Conservation (phyloP, 805 yeast species). For the Cyberlindnera americana region DNA sequence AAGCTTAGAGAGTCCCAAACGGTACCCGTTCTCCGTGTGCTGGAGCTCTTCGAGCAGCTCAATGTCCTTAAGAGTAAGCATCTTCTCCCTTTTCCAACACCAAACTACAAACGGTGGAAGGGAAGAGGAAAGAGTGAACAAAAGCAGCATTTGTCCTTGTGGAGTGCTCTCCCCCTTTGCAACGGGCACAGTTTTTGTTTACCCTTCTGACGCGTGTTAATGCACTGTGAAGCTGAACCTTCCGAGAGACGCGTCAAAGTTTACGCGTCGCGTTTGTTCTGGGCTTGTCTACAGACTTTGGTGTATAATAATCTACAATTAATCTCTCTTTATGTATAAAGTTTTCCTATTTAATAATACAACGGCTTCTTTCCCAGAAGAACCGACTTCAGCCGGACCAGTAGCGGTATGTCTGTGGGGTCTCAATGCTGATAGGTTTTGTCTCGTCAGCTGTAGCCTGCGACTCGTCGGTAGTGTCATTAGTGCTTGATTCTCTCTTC, state of each 20-base stretch:
- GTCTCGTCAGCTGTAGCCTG: slow-evolving; percentile 32
- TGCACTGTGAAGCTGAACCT: not conserved
- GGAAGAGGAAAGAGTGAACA: not conserved
- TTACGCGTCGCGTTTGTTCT: slow-evolving; percentile 2
- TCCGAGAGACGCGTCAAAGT: slow-evolving; percentile 7
- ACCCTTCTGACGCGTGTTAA: slow-evolving; percentile 1
- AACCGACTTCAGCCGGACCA: slow-evolving; percentile 63
- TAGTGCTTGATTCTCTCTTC: slow-evolving; percentile 16
- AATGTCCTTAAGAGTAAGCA: slow-evolving; percentile 10
- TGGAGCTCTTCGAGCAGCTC: slow-evolving; percentile 15
- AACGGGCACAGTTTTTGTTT: slow-evolving; percentile 1
- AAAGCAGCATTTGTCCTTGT: too few species aligned
- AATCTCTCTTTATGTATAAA: too few species aligned
- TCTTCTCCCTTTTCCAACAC: not conserved
- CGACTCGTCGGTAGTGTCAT: slow-evolving; percentile 22
- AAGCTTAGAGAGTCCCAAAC: slow-evolving; percentile 16
- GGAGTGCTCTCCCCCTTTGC: too few species aligned
- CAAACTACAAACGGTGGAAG: not conserved
- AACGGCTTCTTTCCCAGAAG: too few species aligned
- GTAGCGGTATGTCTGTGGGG: slow-evolving; percentile 61
- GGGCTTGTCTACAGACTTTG: too few species aligned
- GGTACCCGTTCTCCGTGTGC: slow-evolving; percentile 18
- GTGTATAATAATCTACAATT: not conserved
- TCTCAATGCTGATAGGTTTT: slow-evolving; percentile 56
- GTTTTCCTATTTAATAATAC: slow-evolving; percentile 2